Evolutionary conservation across 192 early-diverging fungal genomes (phyloP).

Genomic region (Helicostylum pulchrum): DNA sequence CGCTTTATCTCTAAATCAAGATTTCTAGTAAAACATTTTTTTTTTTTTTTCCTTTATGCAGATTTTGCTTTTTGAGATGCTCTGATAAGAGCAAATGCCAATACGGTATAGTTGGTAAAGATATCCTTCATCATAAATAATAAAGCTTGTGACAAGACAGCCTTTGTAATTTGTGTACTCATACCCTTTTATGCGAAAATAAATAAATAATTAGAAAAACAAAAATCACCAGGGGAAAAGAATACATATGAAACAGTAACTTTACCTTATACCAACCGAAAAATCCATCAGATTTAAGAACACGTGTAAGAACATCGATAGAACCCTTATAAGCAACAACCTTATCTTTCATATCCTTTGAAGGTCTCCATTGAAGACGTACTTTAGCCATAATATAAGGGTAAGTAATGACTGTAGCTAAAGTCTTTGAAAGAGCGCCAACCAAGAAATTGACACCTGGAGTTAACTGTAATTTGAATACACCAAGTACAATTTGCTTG

Average conservation of each 20-base stretch:
- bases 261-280: constrained; percentile 91
- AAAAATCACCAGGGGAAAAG: not conserved
- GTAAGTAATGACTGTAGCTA: constrained; percentile 84
- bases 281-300: constrained; percentile 76
- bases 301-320: constrained; percentile 81
- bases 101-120: constrained; percentile 68
- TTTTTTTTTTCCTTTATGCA: constrained; percentile 11
- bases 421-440: constrained; percentile 90
- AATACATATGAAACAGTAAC: constrained; percentile 1
- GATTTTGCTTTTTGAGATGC: constrained; percentile 12
- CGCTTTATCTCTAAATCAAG: no score
- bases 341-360: constrained; percentile 56
- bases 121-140: constrained; percentile 96
- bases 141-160: constrained; percentile 98
- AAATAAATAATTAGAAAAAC: constrained; percentile 8
- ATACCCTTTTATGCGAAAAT: constrained; percentile 65
- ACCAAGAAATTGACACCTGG: constrained; percentile 87
- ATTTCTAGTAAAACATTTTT: no score
- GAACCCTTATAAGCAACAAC: constrained; percentile 70
- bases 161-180: constrained; percentile 96
- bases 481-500: constrained; percentile 56
- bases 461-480: constrained; percentile 52
- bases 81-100: constrained; percentile 53
- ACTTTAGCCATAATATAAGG: constrained; percentile 99
- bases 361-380: constrained; percentile 87